phyloP scores from a whole-genome alignment of 257 asterid genomes.

The Solanum sejunctum region DNA sequence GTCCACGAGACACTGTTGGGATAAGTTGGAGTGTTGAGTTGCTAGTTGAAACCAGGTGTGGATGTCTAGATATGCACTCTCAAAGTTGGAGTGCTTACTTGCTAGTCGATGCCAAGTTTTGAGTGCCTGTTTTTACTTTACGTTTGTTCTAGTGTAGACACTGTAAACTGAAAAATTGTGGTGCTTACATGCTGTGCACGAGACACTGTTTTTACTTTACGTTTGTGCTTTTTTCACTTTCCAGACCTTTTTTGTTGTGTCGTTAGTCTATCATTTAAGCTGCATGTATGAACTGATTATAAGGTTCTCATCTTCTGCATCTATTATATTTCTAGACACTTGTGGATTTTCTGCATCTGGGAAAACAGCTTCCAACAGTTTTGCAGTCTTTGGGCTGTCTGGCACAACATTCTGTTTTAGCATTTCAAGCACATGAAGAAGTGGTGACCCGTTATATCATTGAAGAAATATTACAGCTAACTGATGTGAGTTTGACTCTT shows the following conservation, averaged over 20 bases:
- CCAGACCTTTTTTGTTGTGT: neutral
- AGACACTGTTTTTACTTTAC: too few species aligned
- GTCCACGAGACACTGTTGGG: neutral
- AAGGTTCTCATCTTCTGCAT: neutral
- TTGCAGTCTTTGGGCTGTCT: conserved; percentile 85
- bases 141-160: neutral
- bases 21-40: neutral
- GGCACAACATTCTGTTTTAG: conserved; percentile 51
- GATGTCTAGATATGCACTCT: neutral
- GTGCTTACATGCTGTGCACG: neutral
- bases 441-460: conserved; percentile 37
- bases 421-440: conserved; percentile 53
- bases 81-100: neutral
- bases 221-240: too few species aligned
- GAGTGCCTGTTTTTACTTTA: neutral
- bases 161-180: neutral
- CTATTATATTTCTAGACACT: conserved; percentile 32
- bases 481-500: conserved; percentile 31
- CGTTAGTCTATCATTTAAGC: neutral
- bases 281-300: neutral
- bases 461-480: conserved; percentile 51
- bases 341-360: conserved; percentile 42
- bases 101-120: neutral
- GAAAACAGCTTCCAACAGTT: conserved; percentile 51
- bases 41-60: neutral